A percentile compares a stretch with the other conserved stretches of the same genome.
These are phyloP conservation scores for Aciculosporium take DNA, from an alignment of 2,329 filamentous ascomycete genomes.

Conservation along the genomic window DNA sequence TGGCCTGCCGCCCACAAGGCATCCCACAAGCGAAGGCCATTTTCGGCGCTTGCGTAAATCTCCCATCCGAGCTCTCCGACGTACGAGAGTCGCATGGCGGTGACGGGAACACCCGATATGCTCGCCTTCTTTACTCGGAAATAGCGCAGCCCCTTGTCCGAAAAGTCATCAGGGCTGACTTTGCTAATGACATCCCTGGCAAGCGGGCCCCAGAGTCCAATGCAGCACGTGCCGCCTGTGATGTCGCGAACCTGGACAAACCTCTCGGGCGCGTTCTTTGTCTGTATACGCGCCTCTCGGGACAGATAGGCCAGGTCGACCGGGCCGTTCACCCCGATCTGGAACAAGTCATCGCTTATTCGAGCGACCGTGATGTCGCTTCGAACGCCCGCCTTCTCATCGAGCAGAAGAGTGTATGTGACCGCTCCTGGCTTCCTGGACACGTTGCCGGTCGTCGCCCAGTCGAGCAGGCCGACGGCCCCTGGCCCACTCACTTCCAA, in stretches of 20 bases:
- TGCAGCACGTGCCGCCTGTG: slow-evolving; percentile 43
- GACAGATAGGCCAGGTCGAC: slow-evolving; percentile 39
- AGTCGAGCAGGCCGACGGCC: slow-evolving; percentile 37
- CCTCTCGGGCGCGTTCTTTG: slow-evolving; percentile 21
- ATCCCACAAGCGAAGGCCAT: slow-evolving; percentile 45
- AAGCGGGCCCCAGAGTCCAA: slow-evolving; percentile 49
- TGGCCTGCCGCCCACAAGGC: slow-evolving; percentile 39
- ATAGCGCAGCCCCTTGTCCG: slow-evolving; percentile 31
- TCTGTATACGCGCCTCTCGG: slow-evolving; percentile 36
- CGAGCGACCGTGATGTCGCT: slow-evolving; percentile 44
- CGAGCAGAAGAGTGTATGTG: slow-evolving; percentile 42
- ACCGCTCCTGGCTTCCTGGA: slow-evolving; percentile 32
- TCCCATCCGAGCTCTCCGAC: slow-evolving; percentile 51
- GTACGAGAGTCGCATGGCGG: slow-evolving; percentile 40
- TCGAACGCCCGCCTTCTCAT: slow-evolving; percentile 35
- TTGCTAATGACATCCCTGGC: slow-evolving; percentile 34
- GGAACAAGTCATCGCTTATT: slow-evolving; percentile 33
- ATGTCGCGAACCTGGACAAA: slow-evolving; percentile 42
- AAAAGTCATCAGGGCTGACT: slow-evolving; percentile 31
- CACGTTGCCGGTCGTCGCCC: slow-evolving; percentile 36
- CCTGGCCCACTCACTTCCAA: slow-evolving; percentile 45
- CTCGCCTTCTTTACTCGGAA: slow-evolving; percentile 32
- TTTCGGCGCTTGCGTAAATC: slow-evolving; percentile 44
- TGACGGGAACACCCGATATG: slow-evolving; percentile 42
- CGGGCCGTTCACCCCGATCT: slow-evolving; percentile 41